Percentiles rank a stretch among this genome's conserved stretches.
Conservation (phyloP, 208 protist genomes). For the Ichthyophonus hoferi region DNA sequence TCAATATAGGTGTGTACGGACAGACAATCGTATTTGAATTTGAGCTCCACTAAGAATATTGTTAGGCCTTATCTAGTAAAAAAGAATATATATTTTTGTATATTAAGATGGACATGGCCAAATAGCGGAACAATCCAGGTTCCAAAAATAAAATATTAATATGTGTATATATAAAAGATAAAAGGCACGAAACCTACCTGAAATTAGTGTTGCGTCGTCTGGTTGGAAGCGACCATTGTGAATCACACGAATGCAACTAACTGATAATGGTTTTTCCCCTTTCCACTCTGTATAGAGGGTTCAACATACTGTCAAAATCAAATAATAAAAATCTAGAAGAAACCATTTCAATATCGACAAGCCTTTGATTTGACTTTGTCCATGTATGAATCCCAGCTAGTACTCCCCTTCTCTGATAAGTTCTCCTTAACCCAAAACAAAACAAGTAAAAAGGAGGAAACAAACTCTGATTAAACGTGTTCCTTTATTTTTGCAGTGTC, state of each 20-base stretch:
- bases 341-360: not conserved
- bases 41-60: too few species aligned
- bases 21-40: too few species aligned
- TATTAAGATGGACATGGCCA: too few species aligned
- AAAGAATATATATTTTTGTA: too few species aligned
- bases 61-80: too few species aligned
- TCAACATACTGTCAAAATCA: not conserved
- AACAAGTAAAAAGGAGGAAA: not conserved
- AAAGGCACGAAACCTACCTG: not conserved
- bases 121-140: too few species aligned
- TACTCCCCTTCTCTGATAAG: not conserved
- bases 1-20: too few species aligned
- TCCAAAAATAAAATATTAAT: too few species aligned
- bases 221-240: not conserved
- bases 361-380: not conserved
- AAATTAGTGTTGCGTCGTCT: not conserved
- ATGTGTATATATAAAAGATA: too few species aligned
- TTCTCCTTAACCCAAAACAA: not conserved
- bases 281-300: not conserved
- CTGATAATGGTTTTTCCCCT: not conserved
- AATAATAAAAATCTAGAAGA: not conserved
- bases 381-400: not conserved
- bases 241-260: not conserved
- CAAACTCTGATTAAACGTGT: not conserved
- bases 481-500: too few species aligned